phyloP scores from a whole-genome alignment of 2,329 filamentous ascomycete species.

The Ramularia endophylla region DNA sequence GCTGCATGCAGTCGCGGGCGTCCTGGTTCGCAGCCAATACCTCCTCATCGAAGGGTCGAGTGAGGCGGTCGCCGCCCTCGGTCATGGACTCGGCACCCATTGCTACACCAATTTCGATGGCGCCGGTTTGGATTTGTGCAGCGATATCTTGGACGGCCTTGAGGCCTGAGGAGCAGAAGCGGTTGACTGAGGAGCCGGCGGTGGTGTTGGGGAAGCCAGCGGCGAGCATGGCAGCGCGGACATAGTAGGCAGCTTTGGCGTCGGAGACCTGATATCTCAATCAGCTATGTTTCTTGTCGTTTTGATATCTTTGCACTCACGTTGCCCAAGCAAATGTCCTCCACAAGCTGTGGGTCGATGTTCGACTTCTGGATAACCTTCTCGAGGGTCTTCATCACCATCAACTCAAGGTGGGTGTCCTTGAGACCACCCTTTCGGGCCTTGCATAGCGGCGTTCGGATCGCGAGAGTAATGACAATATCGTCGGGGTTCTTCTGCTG shows the following conservation, averaged over 20 bases:
- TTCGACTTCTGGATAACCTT: conserved; percentile 37
- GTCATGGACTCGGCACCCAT: conserved; percentile 89
- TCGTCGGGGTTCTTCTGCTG: conserved; percentile 75
- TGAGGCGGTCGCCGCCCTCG: conserved; percentile 61
- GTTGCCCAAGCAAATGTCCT: conserved; percentile 87
- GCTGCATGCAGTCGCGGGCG: conserved; percentile 77
- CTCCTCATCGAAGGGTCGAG: conserved; percentile 69
- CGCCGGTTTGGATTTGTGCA: conserved; percentile 71
- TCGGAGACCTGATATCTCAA: conserved; percentile 61
- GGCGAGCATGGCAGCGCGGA: conserved; percentile 79
- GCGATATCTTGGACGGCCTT: conserved; percentile 95
- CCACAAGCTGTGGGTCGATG: conserved; percentile 32
- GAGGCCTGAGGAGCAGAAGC: conserved; percentile 95
- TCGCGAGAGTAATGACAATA: conserved; percentile 89
- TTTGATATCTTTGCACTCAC: conserved; percentile 41
- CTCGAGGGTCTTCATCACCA: conserved; percentile 78
- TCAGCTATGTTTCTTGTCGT: not conserved
- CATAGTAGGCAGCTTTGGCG: conserved; percentile 80
- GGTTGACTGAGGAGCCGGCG: conserved; percentile 75
- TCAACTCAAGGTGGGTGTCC: conserved; percentile 83
- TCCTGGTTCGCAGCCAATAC: conserved; percentile 68
- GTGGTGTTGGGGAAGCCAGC: conserved; percentile 92
- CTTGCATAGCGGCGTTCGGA: conserved; percentile 86
- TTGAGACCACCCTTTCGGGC: conserved; percentile 91
- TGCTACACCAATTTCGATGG: conserved; percentile 82